Percentiles rank a stretch among this genome's conserved stretches.
Conservation (phyloP, 2,329 filamentous ascomycete species). For the Calonectria honghensis region DNA sequence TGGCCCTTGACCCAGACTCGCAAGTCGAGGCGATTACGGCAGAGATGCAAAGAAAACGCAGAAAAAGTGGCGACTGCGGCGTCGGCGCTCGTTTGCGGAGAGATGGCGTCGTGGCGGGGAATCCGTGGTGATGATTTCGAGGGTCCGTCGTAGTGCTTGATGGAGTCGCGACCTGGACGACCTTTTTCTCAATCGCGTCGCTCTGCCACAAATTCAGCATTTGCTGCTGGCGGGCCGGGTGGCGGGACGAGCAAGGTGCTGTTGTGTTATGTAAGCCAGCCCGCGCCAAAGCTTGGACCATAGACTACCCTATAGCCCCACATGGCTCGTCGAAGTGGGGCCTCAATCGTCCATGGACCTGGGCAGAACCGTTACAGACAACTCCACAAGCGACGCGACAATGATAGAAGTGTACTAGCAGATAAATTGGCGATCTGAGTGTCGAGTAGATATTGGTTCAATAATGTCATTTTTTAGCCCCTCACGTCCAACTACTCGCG, state of each 20-base stretch:
- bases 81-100: constrained; percentile 22
- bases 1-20: constrained; percentile 40
- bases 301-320: constrained; percentile 44
- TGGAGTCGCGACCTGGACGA: constrained; percentile 55
- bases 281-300: constrained; percentile 10
- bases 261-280: constrained; percentile 49
- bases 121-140: constrained; percentile 49
- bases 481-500: background rate
- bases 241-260: constrained; percentile 23
- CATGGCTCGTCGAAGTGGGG: background rate
- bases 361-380: constrained; percentile 1
- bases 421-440: background rate
- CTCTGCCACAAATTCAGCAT: constrained; percentile 51
- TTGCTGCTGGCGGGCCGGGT: constrained; percentile 41
- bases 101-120: constrained; percentile 42
- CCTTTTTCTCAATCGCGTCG: constrained; percentile 59
- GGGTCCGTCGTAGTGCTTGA: constrained; percentile 49
- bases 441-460: background rate
- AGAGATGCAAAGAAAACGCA: constrained; percentile 27
- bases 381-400: constrained; percentile 18
- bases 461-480: background rate
- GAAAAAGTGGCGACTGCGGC: constrained; percentile 17
- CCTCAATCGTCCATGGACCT: background rate
- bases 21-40: constrained; percentile 19
- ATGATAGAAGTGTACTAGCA: constrained; percentile 10